Percentiles rank a stretch among this genome's conserved stretches.
Evolutionary conservation across 352 stramenopile species (phyloP).

Genomic region (Pythium periplocum): DNA sequence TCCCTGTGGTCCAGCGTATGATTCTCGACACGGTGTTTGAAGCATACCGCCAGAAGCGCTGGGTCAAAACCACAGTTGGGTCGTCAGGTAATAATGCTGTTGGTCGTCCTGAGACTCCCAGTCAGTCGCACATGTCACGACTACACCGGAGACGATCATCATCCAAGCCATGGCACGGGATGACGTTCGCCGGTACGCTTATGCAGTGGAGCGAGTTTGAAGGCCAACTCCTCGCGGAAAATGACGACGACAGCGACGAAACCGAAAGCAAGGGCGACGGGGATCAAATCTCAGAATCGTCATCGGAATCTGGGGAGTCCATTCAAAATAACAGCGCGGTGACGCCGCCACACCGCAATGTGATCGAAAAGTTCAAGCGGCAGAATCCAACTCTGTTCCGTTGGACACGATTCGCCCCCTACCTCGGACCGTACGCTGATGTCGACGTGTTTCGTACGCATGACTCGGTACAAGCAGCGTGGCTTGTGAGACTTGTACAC

Average conservation of each 20-base stretch:
- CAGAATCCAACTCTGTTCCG: conserved; percentile 56
- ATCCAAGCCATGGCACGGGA: conserved; percentile 38
- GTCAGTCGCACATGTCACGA: conserved; percentile 8
- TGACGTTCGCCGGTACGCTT: conserved; percentile 53
- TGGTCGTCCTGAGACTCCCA: conserved; percentile 20
- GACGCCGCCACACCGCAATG: conserved; percentile 13
- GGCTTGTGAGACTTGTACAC: conserved; percentile 49
- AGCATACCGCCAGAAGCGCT: conserved; percentile 45
- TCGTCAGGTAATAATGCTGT: conserved; percentile 3
- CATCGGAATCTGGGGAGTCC: conserved; percentile 16
- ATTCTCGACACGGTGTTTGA: conserved; percentile 51
- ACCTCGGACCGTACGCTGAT: conserved; percentile 45
- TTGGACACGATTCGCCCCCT: conserved; percentile 55
- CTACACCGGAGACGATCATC: conserved; percentile 31
- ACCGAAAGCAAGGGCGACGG: conserved; percentile 19
- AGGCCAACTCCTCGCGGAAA: conserved; percentile 32
- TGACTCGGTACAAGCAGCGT: conserved; percentile 29
- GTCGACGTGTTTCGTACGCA: conserved; percentile 53
- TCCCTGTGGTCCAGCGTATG: conserved; percentile 42
- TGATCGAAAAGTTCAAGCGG: conserved; percentile 40
- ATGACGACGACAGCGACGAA: conserved; percentile 17
- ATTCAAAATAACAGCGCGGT: conserved; percentile 15
- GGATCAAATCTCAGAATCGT: conserved; percentile 20
- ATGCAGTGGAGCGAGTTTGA: conserved; percentile 54
- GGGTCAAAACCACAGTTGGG: conserved; percentile 26